These are phyloP conservation scores for Corymbia citriodora DNA, from an alignment of 441 rosid genomes.

Conservation along the genomic window DNA sequence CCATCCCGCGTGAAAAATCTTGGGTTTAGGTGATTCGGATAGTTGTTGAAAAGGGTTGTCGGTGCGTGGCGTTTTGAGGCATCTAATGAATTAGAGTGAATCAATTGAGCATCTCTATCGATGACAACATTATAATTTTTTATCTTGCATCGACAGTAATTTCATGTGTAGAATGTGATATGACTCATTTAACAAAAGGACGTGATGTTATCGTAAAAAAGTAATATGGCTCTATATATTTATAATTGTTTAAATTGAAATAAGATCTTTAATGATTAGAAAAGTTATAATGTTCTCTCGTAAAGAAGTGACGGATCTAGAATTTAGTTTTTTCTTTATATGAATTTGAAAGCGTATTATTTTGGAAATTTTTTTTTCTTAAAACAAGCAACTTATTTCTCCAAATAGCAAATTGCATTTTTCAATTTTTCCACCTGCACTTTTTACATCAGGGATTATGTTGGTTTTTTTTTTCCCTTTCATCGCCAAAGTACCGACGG, in stretches of 20 bases:
- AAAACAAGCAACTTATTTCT: background rate
- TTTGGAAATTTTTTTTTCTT: background rate
- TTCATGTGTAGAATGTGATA: background rate
- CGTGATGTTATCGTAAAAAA: background rate
- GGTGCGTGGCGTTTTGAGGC: background rate
- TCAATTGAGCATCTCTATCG: background rate
- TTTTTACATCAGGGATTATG: background rate
- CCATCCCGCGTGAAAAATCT: too few relatives aligned
- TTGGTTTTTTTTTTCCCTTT: background rate
- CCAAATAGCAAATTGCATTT: background rate
- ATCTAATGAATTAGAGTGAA: background rate
- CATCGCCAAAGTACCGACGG: too few relatives aligned
- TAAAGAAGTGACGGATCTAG: background rate
- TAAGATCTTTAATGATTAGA: background rate
- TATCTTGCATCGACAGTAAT: background rate
- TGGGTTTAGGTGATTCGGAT: background rate
- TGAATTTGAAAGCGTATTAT: background rate
- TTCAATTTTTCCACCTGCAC: background rate
- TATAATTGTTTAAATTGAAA: background rate
- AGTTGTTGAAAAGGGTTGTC: background rate
- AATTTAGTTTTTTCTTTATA: background rate
- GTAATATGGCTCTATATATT: background rate
- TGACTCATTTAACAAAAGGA: background rate
- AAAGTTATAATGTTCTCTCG: background rate
- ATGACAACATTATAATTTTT: background rate